These are phyloP conservation scores for Sparassis latifolia DNA, from an alignment of 1,284 basidiomycete species.

Conservation along the genomic window DNA sequence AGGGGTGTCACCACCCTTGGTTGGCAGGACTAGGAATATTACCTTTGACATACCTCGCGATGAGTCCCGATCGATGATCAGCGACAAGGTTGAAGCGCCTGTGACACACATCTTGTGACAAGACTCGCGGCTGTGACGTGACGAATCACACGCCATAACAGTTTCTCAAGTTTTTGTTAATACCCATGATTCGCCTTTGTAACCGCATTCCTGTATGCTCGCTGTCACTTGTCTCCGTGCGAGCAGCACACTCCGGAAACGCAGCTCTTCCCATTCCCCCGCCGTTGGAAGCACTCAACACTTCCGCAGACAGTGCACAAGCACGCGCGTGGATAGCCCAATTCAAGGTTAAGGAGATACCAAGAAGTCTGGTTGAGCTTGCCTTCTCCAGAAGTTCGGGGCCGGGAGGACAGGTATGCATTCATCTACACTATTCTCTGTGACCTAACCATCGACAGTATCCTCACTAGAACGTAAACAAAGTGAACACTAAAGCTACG, in stretches of 20 bases:
- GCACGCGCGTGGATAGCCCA: conserved; percentile 46
- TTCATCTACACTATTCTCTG: background rate
- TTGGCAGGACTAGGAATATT: too few species aligned
- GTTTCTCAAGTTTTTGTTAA: too few species aligned
- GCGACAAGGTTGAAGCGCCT: too few species aligned
- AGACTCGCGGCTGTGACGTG: too few species aligned
- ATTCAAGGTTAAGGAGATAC: conserved; percentile 40
- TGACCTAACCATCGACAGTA: background rate
- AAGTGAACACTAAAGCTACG: conserved; percentile 73
- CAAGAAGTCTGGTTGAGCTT: conserved; percentile 46
- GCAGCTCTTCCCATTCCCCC: conserved; percentile 45
- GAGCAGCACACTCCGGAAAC: conserved; percentile 34
- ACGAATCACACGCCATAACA: too few species aligned
- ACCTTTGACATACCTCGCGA: too few species aligned
- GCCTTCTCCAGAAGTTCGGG: conserved; percentile 71
- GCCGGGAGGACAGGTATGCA: conserved; percentile 67
- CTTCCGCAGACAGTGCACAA: conserved; percentile 32
- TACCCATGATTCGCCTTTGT: too few species aligned
- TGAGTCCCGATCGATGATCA: too few species aligned
- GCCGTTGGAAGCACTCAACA: conserved; percentile 24
- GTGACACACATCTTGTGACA: too few species aligned
- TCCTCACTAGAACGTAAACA: conserved; percentile 67
- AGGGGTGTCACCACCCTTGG: too few species aligned
- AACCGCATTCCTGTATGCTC: too few species aligned
- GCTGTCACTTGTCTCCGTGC: too few species aligned